Percentiles rank a stretch among this genome's conserved stretches.
phyloP scores from a whole-genome alignment of 1,139 yeast genomes.

The Blastobotrys petasosporus region DNA sequence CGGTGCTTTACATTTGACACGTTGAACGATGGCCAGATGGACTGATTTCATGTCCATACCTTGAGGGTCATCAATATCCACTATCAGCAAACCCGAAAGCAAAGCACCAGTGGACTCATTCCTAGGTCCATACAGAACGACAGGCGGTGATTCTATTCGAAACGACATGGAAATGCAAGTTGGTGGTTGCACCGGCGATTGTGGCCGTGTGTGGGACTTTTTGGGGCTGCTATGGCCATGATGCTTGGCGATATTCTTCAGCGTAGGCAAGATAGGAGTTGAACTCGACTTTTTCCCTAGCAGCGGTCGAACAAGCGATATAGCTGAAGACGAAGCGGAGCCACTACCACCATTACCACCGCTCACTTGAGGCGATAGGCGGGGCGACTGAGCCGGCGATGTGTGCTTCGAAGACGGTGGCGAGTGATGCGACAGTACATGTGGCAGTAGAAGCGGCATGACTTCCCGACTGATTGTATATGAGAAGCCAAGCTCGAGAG shows the following conservation, averaged over 20 bases:
- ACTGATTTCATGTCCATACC: conserved; percentile 48
- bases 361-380: conserved; percentile 6
- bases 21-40: conserved; percentile 62
- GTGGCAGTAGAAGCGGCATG: conserved; percentile 9
- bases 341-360: neutral
- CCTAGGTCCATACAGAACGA: conserved; percentile 74
- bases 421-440: conserved; percentile 5
- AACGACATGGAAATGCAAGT: conserved; percentile 43
- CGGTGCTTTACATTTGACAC: conserved; percentile 36
- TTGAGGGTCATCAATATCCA: conserved; percentile 28
- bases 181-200: conserved; percentile 11
- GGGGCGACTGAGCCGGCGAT: conserved; percentile 4
- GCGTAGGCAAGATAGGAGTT: conserved; percentile 11
- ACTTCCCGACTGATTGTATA: too few species aligned
- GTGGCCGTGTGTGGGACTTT: conserved; percentile 7
- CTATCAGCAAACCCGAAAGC: conserved; percentile 59
- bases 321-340: conserved; percentile 3
- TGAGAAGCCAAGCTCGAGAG: too few species aligned
- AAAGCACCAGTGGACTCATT: conserved; percentile 80
- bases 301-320: conserved; percentile 9
- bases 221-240: neutral
- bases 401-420: conserved; percentile 4
- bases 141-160: conserved; percentile 83
- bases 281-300: conserved; percentile 11
- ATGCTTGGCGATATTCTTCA: conserved; percentile 8